Percentiles rank a stretch among this genome's conserved stretches.
These are phyloP conservation scores for Elsinoe fawcettii DNA, from an alignment of 2,329 filamentous ascomycete species.

Conservation along the genomic window DNA sequence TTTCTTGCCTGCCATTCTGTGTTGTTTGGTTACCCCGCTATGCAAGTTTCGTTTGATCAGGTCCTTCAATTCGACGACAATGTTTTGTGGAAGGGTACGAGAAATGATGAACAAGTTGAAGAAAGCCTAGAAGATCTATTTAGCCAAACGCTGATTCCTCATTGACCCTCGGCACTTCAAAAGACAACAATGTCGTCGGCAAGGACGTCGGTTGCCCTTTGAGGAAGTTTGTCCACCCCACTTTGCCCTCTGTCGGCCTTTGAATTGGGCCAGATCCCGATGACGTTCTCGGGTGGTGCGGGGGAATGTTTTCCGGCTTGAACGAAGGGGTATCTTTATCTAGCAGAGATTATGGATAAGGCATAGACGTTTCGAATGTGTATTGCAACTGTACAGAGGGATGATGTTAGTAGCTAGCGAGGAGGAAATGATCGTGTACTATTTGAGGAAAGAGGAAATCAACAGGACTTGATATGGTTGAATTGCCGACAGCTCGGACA, in stretches of 20 bases:
- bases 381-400: too few relatives aligned
- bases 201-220: background rate
- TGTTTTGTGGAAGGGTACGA: background rate
- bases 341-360: too few relatives aligned
- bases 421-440: too few relatives aligned
- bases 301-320: background rate
- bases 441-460: background rate
- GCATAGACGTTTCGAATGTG: too few relatives aligned
- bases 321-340: background rate
- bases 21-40: background rate
- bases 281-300: background rate
- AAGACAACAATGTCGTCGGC: background rate
- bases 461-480: background rate
- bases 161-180: slow-evolving; percentile 6
- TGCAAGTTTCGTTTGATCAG: background rate
- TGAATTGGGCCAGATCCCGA: slow-evolving; percentile 10
- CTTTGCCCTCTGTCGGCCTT: background rate
- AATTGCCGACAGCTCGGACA: background rate
- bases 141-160: background rate
- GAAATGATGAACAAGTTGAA: background rate
- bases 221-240: background rate
- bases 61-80: background rate
- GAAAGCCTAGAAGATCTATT: background rate
- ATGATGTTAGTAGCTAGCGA: too few relatives aligned
- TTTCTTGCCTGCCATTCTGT: slow-evolving; percentile 1